These are phyloP conservation scores for Cercospora sp. DNA, from an alignment of 2,329 filamentous ascomycete species.

Conservation along the genomic window DNA sequence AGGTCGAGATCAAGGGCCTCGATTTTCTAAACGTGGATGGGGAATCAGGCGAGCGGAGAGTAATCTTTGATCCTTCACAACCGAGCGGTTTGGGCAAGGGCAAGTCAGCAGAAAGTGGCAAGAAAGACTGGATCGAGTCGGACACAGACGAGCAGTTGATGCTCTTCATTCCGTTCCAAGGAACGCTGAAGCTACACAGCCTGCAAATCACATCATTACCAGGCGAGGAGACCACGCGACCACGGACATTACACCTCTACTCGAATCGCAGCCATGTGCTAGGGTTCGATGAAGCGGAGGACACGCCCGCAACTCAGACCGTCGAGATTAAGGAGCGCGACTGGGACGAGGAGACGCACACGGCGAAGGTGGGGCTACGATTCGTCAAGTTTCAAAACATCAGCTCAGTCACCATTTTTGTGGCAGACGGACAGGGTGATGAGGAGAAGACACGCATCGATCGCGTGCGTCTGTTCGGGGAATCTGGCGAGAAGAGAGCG, in stretches of 20 bases:
- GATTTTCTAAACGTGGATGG: slow-evolving; percentile 87
- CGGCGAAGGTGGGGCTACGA: slow-evolving; percentile 63
- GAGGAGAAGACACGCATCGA: slow-evolving; percentile 84
- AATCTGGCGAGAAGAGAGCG: slow-evolving; percentile 85
- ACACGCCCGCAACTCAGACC: slow-evolving; percentile 75
- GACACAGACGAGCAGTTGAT: slow-evolving; percentile 97
- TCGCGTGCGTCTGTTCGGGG: slow-evolving; percentile 77
- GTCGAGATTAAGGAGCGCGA: slow-evolving; percentile 73
- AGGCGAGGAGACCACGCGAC: slow-evolving; percentile 76
- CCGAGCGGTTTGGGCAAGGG: slow-evolving; percentile 65
- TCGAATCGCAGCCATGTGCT: slow-evolving; percentile 87
- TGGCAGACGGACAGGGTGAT: slow-evolving; percentile 77
- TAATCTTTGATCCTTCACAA: slow-evolving; percentile 67
- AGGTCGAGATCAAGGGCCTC: slow-evolving; percentile 75
- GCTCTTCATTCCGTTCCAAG: slow-evolving; percentile 87
- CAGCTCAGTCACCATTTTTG: slow-evolving; percentile 80
- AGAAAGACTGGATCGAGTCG: slow-evolving; percentile 85
- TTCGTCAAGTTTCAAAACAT: slow-evolving; percentile 99
- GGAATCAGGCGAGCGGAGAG: slow-evolving; percentile 69
- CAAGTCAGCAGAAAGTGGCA: slow-evolving; percentile 55
- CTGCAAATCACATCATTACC: slow-evolving; percentile 81
- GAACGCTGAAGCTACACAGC: slow-evolving; percentile 85
- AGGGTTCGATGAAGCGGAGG: slow-evolving; percentile 92
- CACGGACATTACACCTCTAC: slow-evolving; percentile 80
- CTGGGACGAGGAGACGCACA: slow-evolving; percentile 63